Evolutionary conservation across 2,329 filamentous ascomycete species (phyloP).

Genomic region (Neospermospora avenae): DNA sequence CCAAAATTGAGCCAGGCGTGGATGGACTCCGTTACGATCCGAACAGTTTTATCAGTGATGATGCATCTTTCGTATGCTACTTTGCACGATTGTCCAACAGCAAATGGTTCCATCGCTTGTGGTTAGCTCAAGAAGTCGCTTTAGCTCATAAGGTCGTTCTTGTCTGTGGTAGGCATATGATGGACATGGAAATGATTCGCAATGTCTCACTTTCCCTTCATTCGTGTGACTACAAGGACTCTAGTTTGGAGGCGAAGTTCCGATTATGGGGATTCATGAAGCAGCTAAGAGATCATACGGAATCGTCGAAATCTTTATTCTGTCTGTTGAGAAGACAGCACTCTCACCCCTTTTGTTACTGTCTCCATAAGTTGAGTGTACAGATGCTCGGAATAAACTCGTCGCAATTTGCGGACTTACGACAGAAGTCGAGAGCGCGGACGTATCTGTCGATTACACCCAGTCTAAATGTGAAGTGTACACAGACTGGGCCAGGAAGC

Average conservation of each 20-base stretch:
- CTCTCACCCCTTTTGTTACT: background rate
- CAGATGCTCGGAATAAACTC: background rate
- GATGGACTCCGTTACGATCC: background rate
- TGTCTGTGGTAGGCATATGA: background rate
- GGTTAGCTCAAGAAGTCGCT: background rate
- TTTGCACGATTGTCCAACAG: background rate
- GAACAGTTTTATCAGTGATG: background rate
- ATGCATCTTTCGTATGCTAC: background rate
- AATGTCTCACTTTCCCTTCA: background rate
- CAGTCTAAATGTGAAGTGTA: background rate
- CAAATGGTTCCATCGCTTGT: background rate
- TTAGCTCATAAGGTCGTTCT: background rate
- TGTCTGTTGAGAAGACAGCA: background rate
- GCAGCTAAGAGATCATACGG: too few species aligned
- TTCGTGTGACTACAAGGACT: background rate
- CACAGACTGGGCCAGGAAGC: background rate
- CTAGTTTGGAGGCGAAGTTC: background rate
- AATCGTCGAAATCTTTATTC: background rate
- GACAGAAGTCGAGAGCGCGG: background rate
- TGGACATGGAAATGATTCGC: background rate
- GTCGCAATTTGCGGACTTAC: background rate
- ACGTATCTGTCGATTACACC: background rate
- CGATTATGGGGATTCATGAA: background rate
- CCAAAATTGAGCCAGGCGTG: background rate
- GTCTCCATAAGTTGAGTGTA: background rate